phyloP scores from a whole-genome alignment of 257 asterid genomes.

The Anisodus acutangulus region DNA sequence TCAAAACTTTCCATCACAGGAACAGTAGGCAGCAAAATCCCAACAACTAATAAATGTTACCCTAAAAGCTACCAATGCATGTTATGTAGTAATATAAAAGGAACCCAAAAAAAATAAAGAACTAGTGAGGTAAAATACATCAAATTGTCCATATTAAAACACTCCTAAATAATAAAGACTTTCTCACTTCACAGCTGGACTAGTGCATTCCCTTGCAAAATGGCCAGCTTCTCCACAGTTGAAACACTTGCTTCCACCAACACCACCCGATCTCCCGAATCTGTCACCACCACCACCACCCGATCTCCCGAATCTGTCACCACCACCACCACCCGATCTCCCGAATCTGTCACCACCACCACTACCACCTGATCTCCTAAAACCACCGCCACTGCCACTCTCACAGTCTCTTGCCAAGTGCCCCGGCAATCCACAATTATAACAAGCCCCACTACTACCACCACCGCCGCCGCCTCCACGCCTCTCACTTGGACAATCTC shows the following conservation, averaged over 20 bases:
- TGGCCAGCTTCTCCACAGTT: slow-evolving; percentile 75
- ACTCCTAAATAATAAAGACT: not conserved
- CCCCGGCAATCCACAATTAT: slow-evolving; percentile 60
- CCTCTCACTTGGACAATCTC: slow-evolving; percentile 50
- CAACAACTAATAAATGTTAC: not conserved
- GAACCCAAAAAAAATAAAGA: not conserved
- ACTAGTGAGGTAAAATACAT: not conserved
- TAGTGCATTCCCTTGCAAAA: slow-evolving; percentile 70
- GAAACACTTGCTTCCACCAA: slow-evolving; percentile 52
- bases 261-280: slow-evolving; percentile 46
- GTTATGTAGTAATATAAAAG: not conserved
- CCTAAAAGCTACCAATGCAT: not conserved
- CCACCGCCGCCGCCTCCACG: slow-evolving; percentile 40
- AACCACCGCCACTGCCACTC: no score
- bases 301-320: slow-evolving; percentile 32
- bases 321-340: slow-evolving; percentile 43
- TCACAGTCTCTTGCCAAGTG: slow-evolving; percentile 69
- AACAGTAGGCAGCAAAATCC: not conserved
- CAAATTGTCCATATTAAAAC: not conserved
- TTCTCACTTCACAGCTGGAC: not conserved
- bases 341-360: slow-evolving; percentile 35
- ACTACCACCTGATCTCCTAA: slow-evolving; percentile 31
- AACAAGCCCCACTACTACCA: slow-evolving; percentile 47
- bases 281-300: slow-evolving; percentile 48
- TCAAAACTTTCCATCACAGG: not conserved